A percentile compares a stretch with the other conserved stretches of the same genome.
These are phyloP conservation scores for Myxozyma mucilagina DNA, from an alignment of 805 yeast genomes.

Conservation along the genomic window DNA sequence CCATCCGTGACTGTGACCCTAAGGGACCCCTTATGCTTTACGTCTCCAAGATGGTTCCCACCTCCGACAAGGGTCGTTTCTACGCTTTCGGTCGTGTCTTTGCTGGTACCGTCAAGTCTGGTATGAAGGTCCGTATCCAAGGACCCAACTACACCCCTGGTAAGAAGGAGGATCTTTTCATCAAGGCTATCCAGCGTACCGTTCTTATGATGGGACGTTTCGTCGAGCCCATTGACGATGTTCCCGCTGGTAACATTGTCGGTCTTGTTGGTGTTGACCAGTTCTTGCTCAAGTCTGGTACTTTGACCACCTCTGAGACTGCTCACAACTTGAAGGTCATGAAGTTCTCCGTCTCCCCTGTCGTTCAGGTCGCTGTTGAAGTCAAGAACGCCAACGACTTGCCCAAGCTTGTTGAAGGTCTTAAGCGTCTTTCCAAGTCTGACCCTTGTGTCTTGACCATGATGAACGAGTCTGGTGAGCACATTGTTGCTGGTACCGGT, in stretches of 20 bases:
- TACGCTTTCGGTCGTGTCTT: conserved; percentile 99
- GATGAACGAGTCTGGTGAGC: conserved; percentile 97
- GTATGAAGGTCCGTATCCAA: conserved; percentile 99
- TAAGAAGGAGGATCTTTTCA: conserved; percentile 94
- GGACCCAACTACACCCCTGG: conserved; percentile 99
- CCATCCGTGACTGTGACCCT: conserved; percentile 98
- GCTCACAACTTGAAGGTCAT: conserved; percentile 99
- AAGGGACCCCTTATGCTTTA: conserved; percentile 96
- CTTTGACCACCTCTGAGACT: conserved; percentile 92
- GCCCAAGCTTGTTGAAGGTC: conserved; percentile 99
- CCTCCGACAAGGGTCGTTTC: conserved; percentile 99
- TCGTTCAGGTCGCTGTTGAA: conserved; percentile 99
- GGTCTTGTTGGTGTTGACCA: conserved; percentile 99
- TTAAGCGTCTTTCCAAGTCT: conserved; percentile 98
- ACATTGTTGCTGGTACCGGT: conserved; percentile 99
- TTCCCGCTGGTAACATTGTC: conserved; percentile 99
- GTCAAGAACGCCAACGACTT: conserved; percentile 99
- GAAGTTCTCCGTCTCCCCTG: conserved; percentile 99
- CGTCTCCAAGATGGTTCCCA: conserved; percentile 99
- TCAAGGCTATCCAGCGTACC: conserved; percentile 98
- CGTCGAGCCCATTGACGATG: conserved; percentile 97
- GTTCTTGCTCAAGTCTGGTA: conserved; percentile 99
- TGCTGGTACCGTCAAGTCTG: conserved; percentile 98
- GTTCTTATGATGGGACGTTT: conserved; percentile 99
- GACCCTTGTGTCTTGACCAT: conserved; percentile 95